Conservation (phyloP, 495 filamentous ascomycete species). For the Entonaema liquescens region DNA sequence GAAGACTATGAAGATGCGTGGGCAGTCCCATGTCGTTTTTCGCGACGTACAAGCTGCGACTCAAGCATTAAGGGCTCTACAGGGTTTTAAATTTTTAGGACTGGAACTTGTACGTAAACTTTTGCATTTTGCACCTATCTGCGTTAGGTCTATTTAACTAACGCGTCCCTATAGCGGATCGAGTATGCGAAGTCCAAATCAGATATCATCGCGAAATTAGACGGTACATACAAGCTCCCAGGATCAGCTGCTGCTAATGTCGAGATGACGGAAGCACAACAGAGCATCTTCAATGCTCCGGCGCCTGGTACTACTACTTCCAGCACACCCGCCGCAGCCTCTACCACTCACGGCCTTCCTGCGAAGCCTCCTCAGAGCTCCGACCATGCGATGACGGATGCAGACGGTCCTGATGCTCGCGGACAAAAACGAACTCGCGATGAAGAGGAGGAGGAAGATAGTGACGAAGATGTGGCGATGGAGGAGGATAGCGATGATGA, state of each 20-base stretch:
- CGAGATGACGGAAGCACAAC: conserved; percentile 77
- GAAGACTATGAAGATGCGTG: conserved; percentile 88
- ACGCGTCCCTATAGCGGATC: conserved; percentile 71
- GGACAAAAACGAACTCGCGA: conserved; percentile 76
- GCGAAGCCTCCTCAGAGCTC: conserved; percentile 50
- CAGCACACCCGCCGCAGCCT: conserved; percentile 47
- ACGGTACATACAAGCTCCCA: conserved; percentile 83
- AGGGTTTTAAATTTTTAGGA: conserved; percentile 88
- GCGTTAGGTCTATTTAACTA: conserved; percentile 25
- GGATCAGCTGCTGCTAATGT: conserved; percentile 60
- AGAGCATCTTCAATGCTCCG: conserved; percentile 80
- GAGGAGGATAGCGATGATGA: conserved; percentile 66
- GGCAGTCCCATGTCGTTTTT: conserved; percentile 93
- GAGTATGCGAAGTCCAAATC: conserved; percentile 88
- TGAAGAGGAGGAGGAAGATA: conserved; percentile 68
- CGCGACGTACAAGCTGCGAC: conserved; percentile 86
- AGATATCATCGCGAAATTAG: conserved; percentile 83
- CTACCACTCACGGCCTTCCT: conserved; percentile 52
- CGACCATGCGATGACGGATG: conserved; percentile 56
- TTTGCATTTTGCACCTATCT: background rate
- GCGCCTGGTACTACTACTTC: conserved; percentile 54
- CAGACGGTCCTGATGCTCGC: conserved; percentile 52
- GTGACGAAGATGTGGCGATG: conserved; percentile 61
- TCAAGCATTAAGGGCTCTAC: conserved; percentile 85
- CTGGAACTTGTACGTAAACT: conserved; percentile 76